phyloP scores from a whole-genome alignment of 1,284 basidiomycete species.

The Rhizoctonia solani region DNA sequence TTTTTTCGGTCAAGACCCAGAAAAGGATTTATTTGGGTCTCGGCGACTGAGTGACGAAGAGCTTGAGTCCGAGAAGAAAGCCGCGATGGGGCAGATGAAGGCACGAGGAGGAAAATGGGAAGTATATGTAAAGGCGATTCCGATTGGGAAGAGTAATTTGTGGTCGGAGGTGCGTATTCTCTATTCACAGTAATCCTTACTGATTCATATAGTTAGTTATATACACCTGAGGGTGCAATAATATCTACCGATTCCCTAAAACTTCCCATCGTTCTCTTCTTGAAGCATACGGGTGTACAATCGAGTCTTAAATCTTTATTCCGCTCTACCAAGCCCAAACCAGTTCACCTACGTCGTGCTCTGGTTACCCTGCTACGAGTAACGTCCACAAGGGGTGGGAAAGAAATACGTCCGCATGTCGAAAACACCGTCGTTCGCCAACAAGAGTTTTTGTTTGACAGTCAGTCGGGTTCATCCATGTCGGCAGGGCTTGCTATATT shows the following conservation, averaged over 20 bases:
- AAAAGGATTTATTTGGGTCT: background rate
- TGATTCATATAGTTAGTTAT: background rate
- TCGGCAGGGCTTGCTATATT: background rate
- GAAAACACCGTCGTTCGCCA: background rate
- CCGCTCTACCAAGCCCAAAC: slow-evolving; percentile 3
- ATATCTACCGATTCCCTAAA: background rate
- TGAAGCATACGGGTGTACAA: background rate
- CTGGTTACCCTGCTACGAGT: background rate
- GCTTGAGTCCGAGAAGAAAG: slow-evolving; percentile 9
- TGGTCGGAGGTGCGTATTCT: background rate
- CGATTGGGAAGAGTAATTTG: background rate
- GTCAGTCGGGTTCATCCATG: background rate
- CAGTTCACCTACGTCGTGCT: background rate
- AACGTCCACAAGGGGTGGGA: slow-evolving; percentile 9
- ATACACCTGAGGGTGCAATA: background rate
- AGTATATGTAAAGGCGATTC: background rate
- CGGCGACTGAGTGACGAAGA: background rate
- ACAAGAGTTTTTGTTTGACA: background rate
- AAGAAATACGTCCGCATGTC: slow-evolving; percentile 10
- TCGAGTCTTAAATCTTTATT: slow-evolving; percentile 12
- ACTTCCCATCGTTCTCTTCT: background rate
- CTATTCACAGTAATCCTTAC: background rate
- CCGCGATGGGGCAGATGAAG: background rate
- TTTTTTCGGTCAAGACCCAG: background rate
- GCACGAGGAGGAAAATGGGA: slow-evolving; percentile 11